A percentile compares a stretch with the other conserved stretches of the same genome.
phyloP scores from a whole-genome alignment of 2,329 filamentous ascomycete genomes.

The Ramularia endophylla region DNA sequence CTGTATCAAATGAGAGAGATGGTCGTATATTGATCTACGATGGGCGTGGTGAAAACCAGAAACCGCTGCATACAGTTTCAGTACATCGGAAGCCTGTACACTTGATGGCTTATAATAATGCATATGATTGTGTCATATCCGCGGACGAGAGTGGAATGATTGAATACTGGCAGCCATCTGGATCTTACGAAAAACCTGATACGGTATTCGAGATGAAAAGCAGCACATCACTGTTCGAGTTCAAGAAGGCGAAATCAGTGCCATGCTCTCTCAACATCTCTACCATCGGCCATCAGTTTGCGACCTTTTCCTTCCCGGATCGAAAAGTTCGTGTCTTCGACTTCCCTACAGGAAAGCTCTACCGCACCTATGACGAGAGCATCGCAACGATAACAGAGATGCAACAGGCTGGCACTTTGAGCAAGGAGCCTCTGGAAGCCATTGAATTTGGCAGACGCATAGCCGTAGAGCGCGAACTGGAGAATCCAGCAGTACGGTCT shows the following conservation, averaged over 20 bases:
- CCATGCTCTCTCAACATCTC: conserved; percentile 80
- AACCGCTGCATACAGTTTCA: conserved; percentile 69
- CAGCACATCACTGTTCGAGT: conserved; percentile 89
- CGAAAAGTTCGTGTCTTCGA: conserved; percentile 91
- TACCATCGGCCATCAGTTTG: conserved; percentile 78
- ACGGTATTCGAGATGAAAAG: conserved; percentile 92
- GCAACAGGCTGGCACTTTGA: conserved; percentile 81
- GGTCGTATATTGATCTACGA: conserved; percentile 79
- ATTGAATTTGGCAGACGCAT: conserved; percentile 88
- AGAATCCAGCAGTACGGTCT: conserved; percentile 59
- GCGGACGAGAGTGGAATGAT: conserved; percentile 88
- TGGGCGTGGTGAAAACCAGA: conserved; percentile 72
- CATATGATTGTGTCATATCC: conserved; percentile 85
- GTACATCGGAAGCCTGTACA: conserved; percentile 79
- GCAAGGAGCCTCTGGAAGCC: conserved; percentile 73
- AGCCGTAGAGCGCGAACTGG: conserved; percentile 79
- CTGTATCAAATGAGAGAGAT: conserved; percentile 70
- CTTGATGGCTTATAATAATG: conserved; percentile 82
- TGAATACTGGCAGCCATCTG: conserved; percentile 87
- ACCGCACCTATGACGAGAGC: conserved; percentile 93
- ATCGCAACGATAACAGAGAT: conserved; percentile 83
- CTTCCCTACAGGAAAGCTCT: conserved; percentile 79
- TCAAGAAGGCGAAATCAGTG: conserved; percentile 86
- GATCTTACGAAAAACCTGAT: conserved; percentile 81
- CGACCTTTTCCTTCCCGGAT: conserved; percentile 85